Percentiles rank a stretch among this genome's conserved stretches.
These are phyloP conservation scores for Komagataella mondaviorum DNA, from an alignment of 805 yeast species.

Conservation along the genomic window DNA sequence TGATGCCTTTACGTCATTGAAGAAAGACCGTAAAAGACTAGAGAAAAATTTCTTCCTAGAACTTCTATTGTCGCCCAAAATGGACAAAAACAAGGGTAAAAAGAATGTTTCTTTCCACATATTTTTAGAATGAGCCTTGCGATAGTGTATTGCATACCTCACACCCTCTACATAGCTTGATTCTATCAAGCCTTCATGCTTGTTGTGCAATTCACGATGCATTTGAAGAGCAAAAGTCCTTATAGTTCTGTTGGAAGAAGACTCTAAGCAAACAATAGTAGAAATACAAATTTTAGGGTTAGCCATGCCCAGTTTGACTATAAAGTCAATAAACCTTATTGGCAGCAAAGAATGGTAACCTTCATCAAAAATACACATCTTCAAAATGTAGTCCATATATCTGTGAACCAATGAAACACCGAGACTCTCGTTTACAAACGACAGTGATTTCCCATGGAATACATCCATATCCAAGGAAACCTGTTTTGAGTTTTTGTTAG, in stretches of 20 bases:
- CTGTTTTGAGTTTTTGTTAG: conserved; percentile 20
- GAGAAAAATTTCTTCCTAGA: conserved; percentile 27
- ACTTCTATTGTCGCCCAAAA: conserved; percentile 25
- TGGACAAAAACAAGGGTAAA: conserved; percentile 24
- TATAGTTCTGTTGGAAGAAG: conserved; percentile 31
- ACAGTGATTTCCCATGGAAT: conserved; percentile 39
- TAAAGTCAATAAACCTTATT: conserved; percentile 37
- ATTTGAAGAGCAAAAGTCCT: conserved; percentile 34
- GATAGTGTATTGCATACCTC: conserved; percentile 34
- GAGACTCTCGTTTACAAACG: conserved; percentile 49
- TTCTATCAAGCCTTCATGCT: conserved; percentile 62
- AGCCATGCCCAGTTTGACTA: conserved; percentile 54
- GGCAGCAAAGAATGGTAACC: conserved; percentile 35
- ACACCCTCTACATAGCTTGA: conserved; percentile 53
- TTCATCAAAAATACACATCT: conserved; percentile 32
- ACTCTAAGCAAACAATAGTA: conserved; percentile 56
- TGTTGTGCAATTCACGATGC: conserved; percentile 43
- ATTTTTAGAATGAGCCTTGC: conserved; percentile 13
- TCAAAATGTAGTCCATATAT: conserved; percentile 34
- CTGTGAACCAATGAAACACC: conserved; percentile 63
- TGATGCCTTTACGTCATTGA: conserved; percentile 13
- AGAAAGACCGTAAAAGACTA: conserved; percentile 18
- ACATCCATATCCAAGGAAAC: conserved; percentile 29
- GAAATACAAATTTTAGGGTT: conserved; percentile 63
- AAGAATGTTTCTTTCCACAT: conserved; percentile 18